These are phyloP conservation scores for Globisporangium perplexum DNA, from an alignment of 352 stramenopile species.

Conservation along the genomic window DNA sequence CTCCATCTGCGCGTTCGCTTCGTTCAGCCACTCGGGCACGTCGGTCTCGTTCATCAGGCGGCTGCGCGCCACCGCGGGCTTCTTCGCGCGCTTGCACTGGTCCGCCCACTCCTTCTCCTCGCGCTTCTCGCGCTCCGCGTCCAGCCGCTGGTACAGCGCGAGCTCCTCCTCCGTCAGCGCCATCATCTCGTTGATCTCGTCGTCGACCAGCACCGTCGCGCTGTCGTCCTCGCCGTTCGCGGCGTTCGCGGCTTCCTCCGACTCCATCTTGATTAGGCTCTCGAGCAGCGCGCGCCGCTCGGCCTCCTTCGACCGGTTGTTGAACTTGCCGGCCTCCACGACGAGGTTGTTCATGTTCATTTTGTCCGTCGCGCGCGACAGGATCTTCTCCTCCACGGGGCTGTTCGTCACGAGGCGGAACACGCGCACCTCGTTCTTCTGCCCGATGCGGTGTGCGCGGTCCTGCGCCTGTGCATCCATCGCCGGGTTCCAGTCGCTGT, in stretches of 20 bases:
- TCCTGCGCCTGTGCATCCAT: constrained; percentile 92
- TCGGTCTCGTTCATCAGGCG: constrained; percentile 74
- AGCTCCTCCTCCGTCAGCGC: constrained; percentile 83
- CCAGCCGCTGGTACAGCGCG: constrained; percentile 68
- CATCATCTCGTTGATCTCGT: constrained; percentile 90
- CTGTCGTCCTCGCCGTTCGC: constrained; percentile 56
- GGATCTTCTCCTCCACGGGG: constrained; percentile 86
- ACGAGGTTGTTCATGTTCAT: constrained; percentile 92
- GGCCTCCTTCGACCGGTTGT: constrained; percentile 83
- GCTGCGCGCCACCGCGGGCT: constrained; percentile 33
- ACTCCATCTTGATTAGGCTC: constrained; percentile 87
- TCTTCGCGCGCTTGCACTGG: constrained; percentile 54
- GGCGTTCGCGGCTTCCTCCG: constrained; percentile 70
- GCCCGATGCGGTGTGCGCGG: constrained; percentile 89
- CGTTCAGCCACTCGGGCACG: constrained; percentile 64
- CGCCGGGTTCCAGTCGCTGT: constrained; percentile 99
- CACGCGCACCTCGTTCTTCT: constrained; percentile 88
- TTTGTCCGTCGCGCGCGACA: constrained; percentile 84
- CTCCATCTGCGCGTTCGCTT: constrained; percentile 63
- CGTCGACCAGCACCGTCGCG: constrained; percentile 63
- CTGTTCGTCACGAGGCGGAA: constrained; percentile 85
- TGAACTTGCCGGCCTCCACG: constrained; percentile 86
- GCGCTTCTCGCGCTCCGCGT: constrained; percentile 51
- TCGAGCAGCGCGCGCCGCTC: constrained; percentile 82
- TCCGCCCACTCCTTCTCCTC: constrained; percentile 65